phyloP scores from a whole-genome alignment of 192 early-diverging fungal species.

The Backusella westeae region DNA sequence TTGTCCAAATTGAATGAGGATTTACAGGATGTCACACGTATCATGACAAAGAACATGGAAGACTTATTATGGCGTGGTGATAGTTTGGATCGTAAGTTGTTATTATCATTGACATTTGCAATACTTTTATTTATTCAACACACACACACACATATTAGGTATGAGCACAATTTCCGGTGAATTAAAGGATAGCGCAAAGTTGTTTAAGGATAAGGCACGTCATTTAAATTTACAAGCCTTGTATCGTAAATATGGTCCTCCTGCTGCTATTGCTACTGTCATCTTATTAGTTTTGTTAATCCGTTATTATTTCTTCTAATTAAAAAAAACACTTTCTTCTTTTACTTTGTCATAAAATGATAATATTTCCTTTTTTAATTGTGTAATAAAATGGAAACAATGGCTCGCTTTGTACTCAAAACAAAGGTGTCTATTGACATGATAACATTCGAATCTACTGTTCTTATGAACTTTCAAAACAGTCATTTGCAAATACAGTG shows the following conservation, averaged over 20 bases:
- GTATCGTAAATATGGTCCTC: conserved; percentile 94
- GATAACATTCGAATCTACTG: no score
- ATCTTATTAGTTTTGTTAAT: conserved; percentile 81
- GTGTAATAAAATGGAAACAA: no score
- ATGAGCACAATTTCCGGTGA: conserved; percentile 42
- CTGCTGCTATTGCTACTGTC: conserved; percentile 69
- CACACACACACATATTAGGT: conserved; percentile 14
- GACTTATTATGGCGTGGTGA: conserved; percentile 92
- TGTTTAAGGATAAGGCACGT: conserved; percentile 84
- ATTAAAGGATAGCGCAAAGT: conserved; percentile 58
- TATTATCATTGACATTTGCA: not conserved
- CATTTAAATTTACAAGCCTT: conserved; percentile 86
- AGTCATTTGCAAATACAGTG: no score
- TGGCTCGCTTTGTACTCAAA: no score
- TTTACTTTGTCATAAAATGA: not conserved
- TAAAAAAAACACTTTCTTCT: not conserved
- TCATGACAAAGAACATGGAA: conserved; percentile 99
- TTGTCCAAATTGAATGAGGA: conserved; percentile 94
- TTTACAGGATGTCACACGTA: conserved; percentile 92
- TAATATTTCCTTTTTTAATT: not conserved
- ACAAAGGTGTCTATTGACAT: no score
- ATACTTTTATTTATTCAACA: not conserved
- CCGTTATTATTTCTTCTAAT: conserved; percentile 55
- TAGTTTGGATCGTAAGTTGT: conserved; percentile 64
- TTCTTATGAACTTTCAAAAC: no score